phyloP scores from a whole-genome alignment of 495 filamentous ascomycete genomes.

The Tuber umbilicatum region DNA sequence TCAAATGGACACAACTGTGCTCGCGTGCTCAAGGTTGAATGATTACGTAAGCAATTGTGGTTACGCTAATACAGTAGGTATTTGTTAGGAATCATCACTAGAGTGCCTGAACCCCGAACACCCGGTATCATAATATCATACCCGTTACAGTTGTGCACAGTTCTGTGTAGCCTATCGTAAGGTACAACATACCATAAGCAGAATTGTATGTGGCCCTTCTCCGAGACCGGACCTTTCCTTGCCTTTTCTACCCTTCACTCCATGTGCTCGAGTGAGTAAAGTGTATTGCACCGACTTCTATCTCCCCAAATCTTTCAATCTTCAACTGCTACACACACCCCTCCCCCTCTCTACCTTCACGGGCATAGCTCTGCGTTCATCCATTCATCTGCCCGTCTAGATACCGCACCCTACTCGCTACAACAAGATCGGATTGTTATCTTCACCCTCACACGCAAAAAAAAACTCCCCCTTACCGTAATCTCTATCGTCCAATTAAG shows the following conservation, averaged over 20 bases:
- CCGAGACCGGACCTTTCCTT: background rate
- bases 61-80: background rate
- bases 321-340: constrained; percentile 4
- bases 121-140: background rate
- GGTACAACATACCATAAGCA: no score
- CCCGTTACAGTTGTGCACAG: no score
- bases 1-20: no score
- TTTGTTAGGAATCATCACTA: background rate
- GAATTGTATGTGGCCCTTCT: background rate
- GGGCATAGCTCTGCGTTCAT: background rate
- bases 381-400: background rate
- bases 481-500: background rate
- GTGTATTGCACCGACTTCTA: background rate
- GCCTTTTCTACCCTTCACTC: background rate
- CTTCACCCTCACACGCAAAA: background rate
- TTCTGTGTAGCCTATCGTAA: background rate
- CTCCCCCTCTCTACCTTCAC: background rate
- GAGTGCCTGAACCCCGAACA: background rate
- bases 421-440: background rate
- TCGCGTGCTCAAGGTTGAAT: background rate
- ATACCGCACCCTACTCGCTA: background rate
- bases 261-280: background rate
- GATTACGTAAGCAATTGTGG: background rate
- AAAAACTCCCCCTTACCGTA: background rate
- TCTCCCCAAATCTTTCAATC: background rate